Evolutionary conservation across 73 alveolate genomes (phyloP), one percentile per base, ranked within the genome.

Genomic region (Paramecium primaurelia): DNA sequence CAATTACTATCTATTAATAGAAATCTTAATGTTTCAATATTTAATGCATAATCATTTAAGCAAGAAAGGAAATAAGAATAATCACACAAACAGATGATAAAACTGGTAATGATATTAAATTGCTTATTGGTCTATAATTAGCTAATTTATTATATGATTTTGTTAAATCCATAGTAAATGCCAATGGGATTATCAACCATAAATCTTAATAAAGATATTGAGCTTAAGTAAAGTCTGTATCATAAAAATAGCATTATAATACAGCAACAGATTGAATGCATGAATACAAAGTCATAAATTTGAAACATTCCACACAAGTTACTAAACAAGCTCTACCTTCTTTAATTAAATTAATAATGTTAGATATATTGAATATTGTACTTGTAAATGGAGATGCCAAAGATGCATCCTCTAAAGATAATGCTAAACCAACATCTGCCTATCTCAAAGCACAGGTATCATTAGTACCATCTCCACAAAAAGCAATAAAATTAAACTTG

Each of bases 391-490:
- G 98, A 2, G 99, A 98, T 25, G 99, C 99, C 73, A 97, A 87
- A 3, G 98, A 95, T n/a, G 99, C 99, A 68, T 97, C 99, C 68
- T 95, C 98, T 34, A 68, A 93, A 1, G 97, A 93, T 30, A 97
- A 92, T 2, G 99, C 96, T 11, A 97, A 96, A 26, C 99, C 99
- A 30, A 96, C 93, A 93, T 94, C 96, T 49, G 99, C 99, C 22
- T 92, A 93, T 93, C 96, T 94, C 58, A 97, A 86, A 36, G 99
- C 99, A 93, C 92, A 84, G 40, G 97, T 93, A 93, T 97, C 99
- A 92, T 97, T 97, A 0, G 99, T 98, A 1, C 99, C 99, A 93
- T 97, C 99, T 58, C 99, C 98, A 68, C 99, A 97, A 97, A 97
- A 96, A 28, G 98, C 97, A 32, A 97, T 95, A 86, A 85, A 93